Base-by-base conservation (phyloP, 2,329 filamentous ascomycete species). In the Sporothrix dimorphospora region DNA sequence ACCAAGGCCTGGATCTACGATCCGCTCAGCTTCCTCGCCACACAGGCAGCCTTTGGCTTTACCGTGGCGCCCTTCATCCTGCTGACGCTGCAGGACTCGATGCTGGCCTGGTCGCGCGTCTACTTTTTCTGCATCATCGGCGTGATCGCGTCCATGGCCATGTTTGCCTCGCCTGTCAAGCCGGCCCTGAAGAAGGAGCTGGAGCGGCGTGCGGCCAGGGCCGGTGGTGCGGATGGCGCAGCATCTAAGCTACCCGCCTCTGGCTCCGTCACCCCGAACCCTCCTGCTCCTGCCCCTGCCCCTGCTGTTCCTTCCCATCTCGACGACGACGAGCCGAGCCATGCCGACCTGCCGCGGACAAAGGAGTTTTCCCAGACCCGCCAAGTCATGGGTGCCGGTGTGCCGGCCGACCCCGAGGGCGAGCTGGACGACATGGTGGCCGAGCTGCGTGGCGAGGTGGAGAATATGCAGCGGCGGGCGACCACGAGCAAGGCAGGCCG, bases 121-220 rank as follows among this genome's bases (percentile, higher is more conserved):
- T 96, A 97, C 82, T 98, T 94, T 83, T 99, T 97, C 81, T 90
- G 88, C 42, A 84, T 96, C 71, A 79, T 94, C 74, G 90, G 90
- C 75, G 92, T 92, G 0, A 81, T 84, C 11, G 79, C 82, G 0
- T 88, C 90, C 21, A 88, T 94, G 72, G 88, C 84, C 8, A 91
- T 97, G 83, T 97, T 98, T 78, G 87, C 90, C 53, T 93, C 92
- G 1, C 93, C 94, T 0, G 92, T 89, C 1, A 97, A 94, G 80
- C 81, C 83, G 4, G 77, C 81, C 21, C 82, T 94, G 0, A 83
- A 84, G 73, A 85, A 86, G 77, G 81, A 83, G 72, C 81, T 93
- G 8, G 91, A 92, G 76, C 81, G 85, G 73, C 86, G 90, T 38
- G 82, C 84, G 5, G 82, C 81, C 14, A 82, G 81, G 45, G 11